phyloP scores from a whole-genome alignment of 345 rosid species.

The Carallia pectinifolia region DNA sequence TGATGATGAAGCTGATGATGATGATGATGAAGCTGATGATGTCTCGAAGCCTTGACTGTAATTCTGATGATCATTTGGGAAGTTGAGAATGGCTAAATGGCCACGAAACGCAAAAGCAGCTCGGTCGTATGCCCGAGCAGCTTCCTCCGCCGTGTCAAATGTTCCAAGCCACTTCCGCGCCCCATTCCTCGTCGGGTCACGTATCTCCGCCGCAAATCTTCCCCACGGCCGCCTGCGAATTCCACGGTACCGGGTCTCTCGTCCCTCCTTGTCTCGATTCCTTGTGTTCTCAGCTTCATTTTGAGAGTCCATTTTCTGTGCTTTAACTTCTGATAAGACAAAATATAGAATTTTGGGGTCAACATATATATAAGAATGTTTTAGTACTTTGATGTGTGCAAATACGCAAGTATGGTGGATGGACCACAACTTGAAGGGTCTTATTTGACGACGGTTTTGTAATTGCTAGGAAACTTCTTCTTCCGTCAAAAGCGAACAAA shows the following conservation, averaged over 20 bases:
- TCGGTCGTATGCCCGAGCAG: conserved; percentile 28
- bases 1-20: conserved; percentile 18
- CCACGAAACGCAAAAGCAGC: conserved; percentile 32
- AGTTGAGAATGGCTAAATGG: conserved; percentile 33
- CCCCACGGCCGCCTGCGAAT: conserved; percentile 83
- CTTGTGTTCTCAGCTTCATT: conserved; percentile 6
- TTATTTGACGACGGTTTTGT: conserved; percentile 23
- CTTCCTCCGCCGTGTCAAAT: conserved; percentile 29
- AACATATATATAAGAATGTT: too few species aligned
- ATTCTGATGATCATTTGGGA: conserved; percentile 24
- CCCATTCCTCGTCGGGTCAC: conserved; percentile 66
- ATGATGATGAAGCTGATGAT: conserved; percentile 9
- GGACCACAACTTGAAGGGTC: conserved; percentile 10
- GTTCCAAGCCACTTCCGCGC: conserved; percentile 62
- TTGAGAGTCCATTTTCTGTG: conserved; percentile 21
- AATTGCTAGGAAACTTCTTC: conserved; percentile 13
- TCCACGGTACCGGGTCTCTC: conserved; percentile 58
- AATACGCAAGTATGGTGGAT: too few species aligned
- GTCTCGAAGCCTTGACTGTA: neutral
- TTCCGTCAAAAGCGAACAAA: neutral
- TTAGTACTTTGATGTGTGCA: too few species aligned
- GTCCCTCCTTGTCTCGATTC: conserved; percentile 7
- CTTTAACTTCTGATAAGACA: too few species aligned
- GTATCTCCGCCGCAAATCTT: conserved; percentile 78
- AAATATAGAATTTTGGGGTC: too few species aligned